Base-by-base conservation (phyloP, 176 grass and related monocot genomes). In the Zoysia japonica region DNA sequence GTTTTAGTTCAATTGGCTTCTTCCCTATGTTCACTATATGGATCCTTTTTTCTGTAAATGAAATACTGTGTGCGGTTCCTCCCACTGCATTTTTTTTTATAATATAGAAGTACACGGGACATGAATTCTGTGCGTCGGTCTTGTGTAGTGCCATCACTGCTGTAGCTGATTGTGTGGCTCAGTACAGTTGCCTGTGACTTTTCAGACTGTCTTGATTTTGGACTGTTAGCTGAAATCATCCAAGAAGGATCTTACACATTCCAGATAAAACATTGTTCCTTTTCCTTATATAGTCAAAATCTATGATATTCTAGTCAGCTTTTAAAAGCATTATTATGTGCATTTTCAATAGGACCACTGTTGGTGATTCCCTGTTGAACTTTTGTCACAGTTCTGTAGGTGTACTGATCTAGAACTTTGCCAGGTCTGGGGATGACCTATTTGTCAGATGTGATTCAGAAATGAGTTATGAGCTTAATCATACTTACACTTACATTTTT, bases 81-180 rank as follows among this genome's bases (percentile, higher is more conserved):
- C 3, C 45, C 2, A 47, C 6, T 6, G 45, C 45, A 47, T 47
- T 47, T 47, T 47, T 47, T 47, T 3, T 7, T 47, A 47, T 28
- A 47, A 47, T 47, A 47, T 6, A 47, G 45, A 47, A 47, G 45
- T 47, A 47, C 6, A 2, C 48, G 48, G 48, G 4, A 12, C 8
- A 11, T 12, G 48, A 50, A 10, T 50, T 50, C 11, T 12, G 48
- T 14, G 51, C 4, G 2, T 68, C 71, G 12, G 60, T 37, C 16
- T 67, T 67, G 28, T 74, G 8, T 80, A 40, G 68, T 79, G 61
- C 16, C 66, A 57, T 48, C 47, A 16, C 3, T 54, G 56, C 28
- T 35, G 7, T 55, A 35, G 47, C 48, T 57, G 47, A 64, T 37
- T 43, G 9, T 11, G 6, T 67, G 37, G n/a, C 12, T 52, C 9